Conservation (phyloP, 345 rosid genomes). For the Litchi chinensis region DNA sequence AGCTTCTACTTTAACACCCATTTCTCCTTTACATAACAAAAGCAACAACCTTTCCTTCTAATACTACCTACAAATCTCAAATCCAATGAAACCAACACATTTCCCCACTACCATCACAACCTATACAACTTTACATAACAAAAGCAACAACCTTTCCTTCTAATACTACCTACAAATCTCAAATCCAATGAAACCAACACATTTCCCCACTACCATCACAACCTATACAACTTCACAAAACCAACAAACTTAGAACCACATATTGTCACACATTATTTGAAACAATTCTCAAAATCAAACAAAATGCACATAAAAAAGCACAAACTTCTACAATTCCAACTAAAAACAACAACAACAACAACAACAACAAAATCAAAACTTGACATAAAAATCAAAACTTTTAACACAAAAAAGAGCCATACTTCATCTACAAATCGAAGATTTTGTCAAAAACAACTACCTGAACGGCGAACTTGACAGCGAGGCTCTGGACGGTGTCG, state of each 20-base stretch:
- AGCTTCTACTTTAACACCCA: neutral
- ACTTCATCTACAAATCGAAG: neutral
- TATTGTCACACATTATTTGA: too few relatives aligned
- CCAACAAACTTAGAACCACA: neutral
- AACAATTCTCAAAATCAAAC: neutral
- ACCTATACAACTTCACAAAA: neutral
- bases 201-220: neutral
- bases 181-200: neutral
- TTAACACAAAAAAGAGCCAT: neutral
- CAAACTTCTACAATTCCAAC: too few relatives aligned
- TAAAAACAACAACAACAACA: neutral
- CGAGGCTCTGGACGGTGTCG: slow-evolving; percentile 72
- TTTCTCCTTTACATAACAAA: neutral
- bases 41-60: neutral
- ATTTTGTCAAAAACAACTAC: slow-evolving; percentile 29
- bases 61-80: neutral
- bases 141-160: neutral
- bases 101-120: neutral
- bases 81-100: neutral
- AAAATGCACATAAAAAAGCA: too few relatives aligned
- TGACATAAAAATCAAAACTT: neutral
- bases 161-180: neutral
- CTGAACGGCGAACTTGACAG: slow-evolving; percentile 91
- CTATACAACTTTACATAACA: neutral
- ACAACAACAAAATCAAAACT: neutral